These are phyloP conservation scores for Hymenoscyphus repandus DNA, from an alignment of 2,329 filamentous ascomycete species.

Conservation along the genomic window DNA sequence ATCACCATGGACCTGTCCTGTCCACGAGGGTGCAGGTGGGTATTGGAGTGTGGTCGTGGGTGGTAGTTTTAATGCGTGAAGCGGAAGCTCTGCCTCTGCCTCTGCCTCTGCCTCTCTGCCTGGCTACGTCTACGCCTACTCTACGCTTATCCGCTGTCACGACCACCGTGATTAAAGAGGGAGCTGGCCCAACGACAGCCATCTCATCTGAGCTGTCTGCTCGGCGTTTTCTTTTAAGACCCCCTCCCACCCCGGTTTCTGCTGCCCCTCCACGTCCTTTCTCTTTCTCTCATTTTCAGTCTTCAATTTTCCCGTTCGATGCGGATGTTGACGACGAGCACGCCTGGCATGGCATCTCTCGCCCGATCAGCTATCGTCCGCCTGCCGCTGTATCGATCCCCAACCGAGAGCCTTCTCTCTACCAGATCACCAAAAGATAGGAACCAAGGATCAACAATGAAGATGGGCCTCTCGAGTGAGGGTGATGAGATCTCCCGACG, in stretches of 20 bases:
- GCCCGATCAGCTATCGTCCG: conserved; percentile 4
- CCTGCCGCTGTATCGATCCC: conserved; percentile 3
- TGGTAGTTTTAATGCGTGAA: too few relatives aligned
- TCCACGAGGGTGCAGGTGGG: too few relatives aligned
- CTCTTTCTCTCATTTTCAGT: conserved; percentile 4
- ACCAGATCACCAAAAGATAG: neutral
- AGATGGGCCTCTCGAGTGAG: too few relatives aligned
- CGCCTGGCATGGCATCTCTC: neutral
- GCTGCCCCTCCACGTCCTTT: conserved; percentile 7
- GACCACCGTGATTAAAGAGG: conserved; percentile 23
- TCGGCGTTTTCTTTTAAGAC: conserved; percentile 24
- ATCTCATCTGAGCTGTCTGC: conserved; percentile 1
- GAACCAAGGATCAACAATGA: too few relatives aligned
- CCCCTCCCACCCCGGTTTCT: conserved; percentile 9
- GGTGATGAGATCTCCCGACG: neutral
- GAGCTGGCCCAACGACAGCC: conserved; percentile 8
- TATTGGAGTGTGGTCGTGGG: too few relatives aligned
- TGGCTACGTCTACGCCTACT: conserved; percentile 22
- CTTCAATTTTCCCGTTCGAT: neutral
- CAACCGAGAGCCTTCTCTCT: conserved; percentile 4
- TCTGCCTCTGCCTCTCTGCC: conserved; percentile 15
- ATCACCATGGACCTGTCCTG: too few relatives aligned
- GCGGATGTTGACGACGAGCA: conserved; percentile 1
- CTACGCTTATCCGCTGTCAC: conserved; percentile 17
- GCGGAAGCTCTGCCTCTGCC: too few relatives aligned